Evolutionary conservation across 768 basidiomycete species (phyloP), one percentile per base, ranked within the genome.

Genomic region (Tricholoma matsutake): DNA sequence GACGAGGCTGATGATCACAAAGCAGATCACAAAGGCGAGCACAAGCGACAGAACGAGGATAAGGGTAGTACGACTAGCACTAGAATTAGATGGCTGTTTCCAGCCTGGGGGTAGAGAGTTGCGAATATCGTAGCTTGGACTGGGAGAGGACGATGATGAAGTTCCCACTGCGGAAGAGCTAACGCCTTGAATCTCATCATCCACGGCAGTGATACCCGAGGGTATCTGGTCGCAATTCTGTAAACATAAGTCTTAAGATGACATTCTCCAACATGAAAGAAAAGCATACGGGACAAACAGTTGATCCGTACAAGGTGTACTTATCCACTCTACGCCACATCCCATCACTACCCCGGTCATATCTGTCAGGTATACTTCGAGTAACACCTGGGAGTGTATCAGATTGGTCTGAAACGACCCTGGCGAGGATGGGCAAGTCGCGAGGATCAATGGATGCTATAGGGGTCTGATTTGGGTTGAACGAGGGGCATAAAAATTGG

Each of bases 301-400:
- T 83, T n/a, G 85, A 86, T n/a, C 90, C 89, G 65, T 86, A 89
- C 39, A 90, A 73, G 11, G 85, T 82, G 75, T 86, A 91, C 28
- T 69, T 65, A 8, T 76, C 73, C 2, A 81, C 76, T 69, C 78
- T 83, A 45, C 81, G 79, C 88, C 88, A 90, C 57, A 75, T 65
- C 4, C 81, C 83, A 74, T 88, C 86, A 10, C 71, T 37, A n/a
- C 76, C 83, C 64, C 77, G 68, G 39, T 76, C 72, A 69, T 79
- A 91, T 67, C 75, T 84, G 67, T 83, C 80, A 28, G 89, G 84
- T n/a, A 90, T 59, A 57, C 68, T 68, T 59, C 72, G 69, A 39
- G 61, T 32, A 55, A 52, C 37, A 65, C 5, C 18, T 18, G 43
- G 25, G 35, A 43, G 11, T 64, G 56, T 57, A 65, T 57, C 65